Evolutionary conservation across 164 flowering plant species (phyloP).

Genomic region (Macadamia integrifolia): DNA sequence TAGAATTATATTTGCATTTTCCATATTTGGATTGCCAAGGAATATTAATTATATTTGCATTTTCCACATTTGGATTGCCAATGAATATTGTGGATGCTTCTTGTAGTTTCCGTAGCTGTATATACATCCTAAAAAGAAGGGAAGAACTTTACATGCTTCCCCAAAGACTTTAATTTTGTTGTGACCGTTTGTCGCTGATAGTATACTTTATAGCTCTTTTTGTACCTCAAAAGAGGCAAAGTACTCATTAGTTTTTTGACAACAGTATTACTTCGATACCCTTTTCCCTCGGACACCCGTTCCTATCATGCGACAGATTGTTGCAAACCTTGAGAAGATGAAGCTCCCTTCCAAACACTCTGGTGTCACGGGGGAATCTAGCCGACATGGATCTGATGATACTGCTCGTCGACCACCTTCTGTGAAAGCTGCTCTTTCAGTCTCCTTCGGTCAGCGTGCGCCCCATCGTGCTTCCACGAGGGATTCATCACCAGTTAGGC

Average conservation of each 20-base stretch:
- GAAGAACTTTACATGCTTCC: too few species aligned
- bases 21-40: too few species aligned
- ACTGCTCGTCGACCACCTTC: conserved; percentile 98
- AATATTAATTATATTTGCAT: too few species aligned
- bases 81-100: too few species aligned
- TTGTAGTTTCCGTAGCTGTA: too few species aligned
- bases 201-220: too few species aligned
- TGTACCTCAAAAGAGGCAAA: background rate
- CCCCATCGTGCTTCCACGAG: conserved; percentile 99
- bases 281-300: conserved; percentile 96
- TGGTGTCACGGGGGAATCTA: conserved; percentile 82
- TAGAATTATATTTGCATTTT: too few species aligned
- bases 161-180: too few species aligned
- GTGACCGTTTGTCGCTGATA: too few species aligned
- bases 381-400: conserved; percentile 86
- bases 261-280: conserved; percentile 98
- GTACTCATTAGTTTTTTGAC: background rate
- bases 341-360: conserved; percentile 76
- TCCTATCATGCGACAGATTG: conserved; percentile 77
- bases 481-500: conserved; percentile 95
- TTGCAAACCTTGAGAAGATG: conserved; percentile 77
- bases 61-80: too few species aligned
- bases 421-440: conserved; percentile 97
- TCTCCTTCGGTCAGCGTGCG: conserved; percentile 99
- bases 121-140: too few species aligned